These are phyloP conservation scores for Fusarium pseudocircinatum DNA, from an alignment of 2,329 filamentous ascomycete species.

Conservation along the genomic window DNA sequence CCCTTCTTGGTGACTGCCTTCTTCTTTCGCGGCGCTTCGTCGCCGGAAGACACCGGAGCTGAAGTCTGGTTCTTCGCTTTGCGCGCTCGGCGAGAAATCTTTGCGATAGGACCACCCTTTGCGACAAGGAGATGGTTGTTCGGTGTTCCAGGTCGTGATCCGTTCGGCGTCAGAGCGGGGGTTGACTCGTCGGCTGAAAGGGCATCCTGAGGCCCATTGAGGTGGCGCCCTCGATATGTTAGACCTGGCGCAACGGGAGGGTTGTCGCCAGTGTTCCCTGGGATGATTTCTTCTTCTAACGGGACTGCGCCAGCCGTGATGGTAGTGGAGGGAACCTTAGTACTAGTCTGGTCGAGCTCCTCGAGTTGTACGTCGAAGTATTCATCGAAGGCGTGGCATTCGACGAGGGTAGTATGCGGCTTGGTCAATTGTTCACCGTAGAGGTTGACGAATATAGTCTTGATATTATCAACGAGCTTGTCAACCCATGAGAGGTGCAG, in stretches of 20 bases:
- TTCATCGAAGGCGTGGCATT: slow-evolving; percentile 83
- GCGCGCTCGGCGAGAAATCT: slow-evolving; percentile 82
- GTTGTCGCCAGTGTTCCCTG: slow-evolving; percentile 41
- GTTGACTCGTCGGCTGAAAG: slow-evolving; percentile 72
- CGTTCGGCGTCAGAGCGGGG: slow-evolving; percentile 75
- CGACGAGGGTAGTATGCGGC: slow-evolving; percentile 78
- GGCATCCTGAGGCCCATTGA: slow-evolving; percentile 49
- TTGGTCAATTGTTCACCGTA: slow-evolving; percentile 90
- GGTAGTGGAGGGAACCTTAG: slow-evolving; percentile 42
- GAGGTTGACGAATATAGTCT: slow-evolving; percentile 87
- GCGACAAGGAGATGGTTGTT: slow-evolving; percentile 71
- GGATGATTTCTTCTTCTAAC: slow-evolving; percentile 48
- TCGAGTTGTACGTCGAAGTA: slow-evolving; percentile 95
- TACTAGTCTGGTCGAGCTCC: slow-evolving; percentile 74
- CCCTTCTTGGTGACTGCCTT: slow-evolving; percentile 89
- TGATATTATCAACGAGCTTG: slow-evolving; percentile 94
- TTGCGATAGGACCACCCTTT: slow-evolving; percentile 78
- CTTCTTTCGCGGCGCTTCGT: slow-evolving; percentile 73
- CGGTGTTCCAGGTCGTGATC: slow-evolving; percentile 83
- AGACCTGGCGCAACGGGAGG: slow-evolving; percentile 50
- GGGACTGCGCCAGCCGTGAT: slow-evolving; percentile 43
- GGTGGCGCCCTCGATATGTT: slow-evolving; percentile 52
- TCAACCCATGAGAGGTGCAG: slow-evolving; percentile 97
- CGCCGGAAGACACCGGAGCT: slow-evolving; percentile 79
- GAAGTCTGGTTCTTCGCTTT: slow-evolving; percentile 73